Percentiles rank a stretch among this genome's conserved stretches.
Conservation (phyloP, 2,329 filamentous ascomycete species). For the Epichloe glyceriae region DNA sequence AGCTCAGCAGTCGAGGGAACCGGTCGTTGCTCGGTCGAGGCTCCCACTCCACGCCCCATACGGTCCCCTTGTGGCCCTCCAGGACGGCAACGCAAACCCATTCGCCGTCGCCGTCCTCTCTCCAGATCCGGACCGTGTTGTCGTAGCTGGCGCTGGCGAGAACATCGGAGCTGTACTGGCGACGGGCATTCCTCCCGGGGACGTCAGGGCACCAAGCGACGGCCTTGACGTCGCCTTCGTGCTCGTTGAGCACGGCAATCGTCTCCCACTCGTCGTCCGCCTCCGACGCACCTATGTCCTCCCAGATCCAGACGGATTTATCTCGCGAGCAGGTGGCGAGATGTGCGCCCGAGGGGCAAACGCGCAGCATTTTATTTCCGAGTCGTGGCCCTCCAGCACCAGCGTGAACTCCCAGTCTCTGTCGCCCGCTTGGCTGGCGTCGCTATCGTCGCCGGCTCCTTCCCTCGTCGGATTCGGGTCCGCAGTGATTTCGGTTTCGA, state of each 20-base stretch:
- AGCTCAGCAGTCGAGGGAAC: constrained; percentile 60
- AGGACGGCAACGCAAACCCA: constrained; percentile 83
- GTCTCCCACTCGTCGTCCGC: constrained; percentile 96
- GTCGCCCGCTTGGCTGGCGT: constrained; percentile 21
- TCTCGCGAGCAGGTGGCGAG: constrained; percentile 86
- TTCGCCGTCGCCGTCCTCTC: constrained; percentile 76
- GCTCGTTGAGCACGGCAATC: constrained; percentile 84
- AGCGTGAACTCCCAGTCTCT: constrained; percentile 90
- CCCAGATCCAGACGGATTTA: constrained; percentile 97
- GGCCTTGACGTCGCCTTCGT: constrained; percentile 89
- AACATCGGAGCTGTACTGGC: constrained; percentile 50
- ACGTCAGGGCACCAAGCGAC: constrained; percentile 79
- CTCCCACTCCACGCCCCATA: constrained; percentile 79
- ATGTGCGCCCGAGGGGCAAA: constrained; percentile 65
- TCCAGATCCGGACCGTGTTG: constrained; percentile 77
- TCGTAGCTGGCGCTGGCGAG: constrained; percentile 91
- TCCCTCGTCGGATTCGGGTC: neutral
- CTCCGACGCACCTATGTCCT: constrained; percentile 61
- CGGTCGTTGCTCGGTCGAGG: constrained; percentile 24
- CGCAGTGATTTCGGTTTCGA: constrained; percentile 31
- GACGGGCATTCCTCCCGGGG: constrained; percentile 30
- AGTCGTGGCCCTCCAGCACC: constrained; percentile 88
- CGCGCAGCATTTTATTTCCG: constrained; percentile 72
- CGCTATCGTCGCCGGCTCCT: constrained; percentile 4
- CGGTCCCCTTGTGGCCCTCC: constrained; percentile 69